phyloP scores from a whole-genome alignment of 169 alveolate species.

The Eimeria necatrix region DNA sequence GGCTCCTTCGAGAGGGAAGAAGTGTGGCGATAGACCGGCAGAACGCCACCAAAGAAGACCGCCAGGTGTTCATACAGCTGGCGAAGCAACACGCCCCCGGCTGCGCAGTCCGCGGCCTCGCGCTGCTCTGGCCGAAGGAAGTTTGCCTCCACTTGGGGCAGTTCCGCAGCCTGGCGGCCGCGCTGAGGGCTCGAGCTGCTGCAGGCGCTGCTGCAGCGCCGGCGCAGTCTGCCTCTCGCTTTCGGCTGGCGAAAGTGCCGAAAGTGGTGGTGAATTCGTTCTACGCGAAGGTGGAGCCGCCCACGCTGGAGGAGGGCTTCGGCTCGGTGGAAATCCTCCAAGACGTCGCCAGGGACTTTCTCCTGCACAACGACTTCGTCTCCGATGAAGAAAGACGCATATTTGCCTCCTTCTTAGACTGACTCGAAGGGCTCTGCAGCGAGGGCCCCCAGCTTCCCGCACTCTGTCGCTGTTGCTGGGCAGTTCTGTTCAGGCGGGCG shows the following conservation, averaged over 20 bases:
- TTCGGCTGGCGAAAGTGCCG: constrained; percentile 58
- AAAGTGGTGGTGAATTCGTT: constrained; percentile 61
- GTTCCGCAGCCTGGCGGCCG: constrained; percentile 63
- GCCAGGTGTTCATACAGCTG: constrained; percentile 70
- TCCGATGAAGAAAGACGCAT: constrained; percentile 28
- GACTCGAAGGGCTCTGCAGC: no score
- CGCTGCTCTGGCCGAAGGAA: constrained; percentile 78
- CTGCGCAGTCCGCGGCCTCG: constrained; percentile 26
- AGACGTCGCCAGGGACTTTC: constrained; percentile 19
- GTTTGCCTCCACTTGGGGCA: constrained; percentile 65
- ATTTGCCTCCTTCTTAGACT: constrained; percentile 55
- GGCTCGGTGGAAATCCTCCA: neutral
- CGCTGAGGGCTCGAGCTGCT: neutral
- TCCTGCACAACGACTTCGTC: constrained; percentile 55
- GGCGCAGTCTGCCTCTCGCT: constrained; percentile 30
- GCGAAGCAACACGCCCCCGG: constrained; percentile 44
- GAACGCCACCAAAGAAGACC: constrained; percentile 61
- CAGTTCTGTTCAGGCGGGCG: no score
- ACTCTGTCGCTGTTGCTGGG: no score
- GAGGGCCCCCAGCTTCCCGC: no score
- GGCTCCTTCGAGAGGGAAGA: constrained; percentile 52
- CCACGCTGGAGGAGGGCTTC: constrained; percentile 64
- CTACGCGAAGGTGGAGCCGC: constrained; percentile 76
- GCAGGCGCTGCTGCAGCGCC: neutral
- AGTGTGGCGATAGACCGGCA: constrained; percentile 79